phyloP scores from a whole-genome alignment of 345 rosid species.

The Diplotaxis tenuifolia region DNA sequence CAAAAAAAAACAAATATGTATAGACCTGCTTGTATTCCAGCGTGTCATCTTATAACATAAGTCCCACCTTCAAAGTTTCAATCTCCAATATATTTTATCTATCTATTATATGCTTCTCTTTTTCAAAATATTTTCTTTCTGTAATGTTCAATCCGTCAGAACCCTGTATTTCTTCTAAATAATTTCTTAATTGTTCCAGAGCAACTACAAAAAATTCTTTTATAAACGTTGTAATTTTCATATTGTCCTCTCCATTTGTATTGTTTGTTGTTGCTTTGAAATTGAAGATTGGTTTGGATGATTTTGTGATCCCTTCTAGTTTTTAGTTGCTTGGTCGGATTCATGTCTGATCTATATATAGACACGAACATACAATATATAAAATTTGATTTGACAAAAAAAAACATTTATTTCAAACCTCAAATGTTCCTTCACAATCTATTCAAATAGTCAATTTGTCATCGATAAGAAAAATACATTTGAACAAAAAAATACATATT shows the following conservation, averaged over 20 bases:
- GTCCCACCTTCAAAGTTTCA: neutral
- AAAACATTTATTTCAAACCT: neutral
- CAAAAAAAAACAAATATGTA: slow-evolving; percentile 27
- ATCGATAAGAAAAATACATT: neutral
- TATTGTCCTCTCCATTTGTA: neutral
- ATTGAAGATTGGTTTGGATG: neutral
- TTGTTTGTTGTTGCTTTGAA: neutral
- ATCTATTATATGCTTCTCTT: neutral
- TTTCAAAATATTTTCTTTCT: neutral
- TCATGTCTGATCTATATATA: neutral
- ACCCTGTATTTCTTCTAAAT: too few relatives aligned
- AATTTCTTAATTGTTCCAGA: too few relatives aligned
- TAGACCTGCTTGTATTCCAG: slow-evolving; percentile 88
- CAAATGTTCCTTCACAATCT: neutral
- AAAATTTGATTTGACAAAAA: neutral
- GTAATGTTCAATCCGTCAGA: too few relatives aligned
- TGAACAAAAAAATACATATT: too few relatives aligned
- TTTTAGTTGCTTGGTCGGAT: neutral
- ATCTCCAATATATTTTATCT: neutral
- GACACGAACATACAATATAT: neutral
- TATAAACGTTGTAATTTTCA: neutral
- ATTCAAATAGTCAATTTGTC: neutral
- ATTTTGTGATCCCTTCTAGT: neutral
- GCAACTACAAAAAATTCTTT: too few relatives aligned
- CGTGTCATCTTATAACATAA: slow-evolving; percentile 28